Evolutionary conservation across 2,329 filamentous ascomycete genomes (phyloP), one percentile per base, ranked within the genome.

Genomic region (Aspergillus arachidicola): DNA sequence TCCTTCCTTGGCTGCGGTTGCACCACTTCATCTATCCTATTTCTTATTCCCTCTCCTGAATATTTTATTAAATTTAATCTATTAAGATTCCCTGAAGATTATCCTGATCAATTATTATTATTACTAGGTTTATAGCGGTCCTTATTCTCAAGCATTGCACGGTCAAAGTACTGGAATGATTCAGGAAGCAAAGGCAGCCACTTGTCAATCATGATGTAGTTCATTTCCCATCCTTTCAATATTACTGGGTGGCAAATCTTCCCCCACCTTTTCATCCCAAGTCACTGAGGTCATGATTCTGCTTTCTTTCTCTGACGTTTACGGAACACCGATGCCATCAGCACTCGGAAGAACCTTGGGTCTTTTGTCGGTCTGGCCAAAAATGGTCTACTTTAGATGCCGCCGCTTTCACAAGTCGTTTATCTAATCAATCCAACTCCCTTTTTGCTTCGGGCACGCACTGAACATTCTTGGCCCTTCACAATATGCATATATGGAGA

Each of bases 21-120:
- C 64, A 65, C 66, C 62, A 65, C 66, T 55, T 10, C 23, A 6
- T 53, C 50, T 32, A 19, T 53, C 1, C 19, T 38, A 26, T 14
- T 26, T 38, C 9, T 55, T 41, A 41, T 4, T 4, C 19, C 19
- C 14, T 53, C 30, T 28, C 23, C 26, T 32, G 19, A 6, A 32
- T n/a, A 34, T 21, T n/a, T 53, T 14, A 30, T 32, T 21, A 26
- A n/a, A 21, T 19, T 41, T 10, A 41, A 41, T 41, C 10, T 41
- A 9, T 19, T 41, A 14, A 7, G 19, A 41, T 41, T 14, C 7
- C 19, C 38, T n/a, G 38, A 41, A n/a, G 38, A 41, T 10, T 10
- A 14, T n/a, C 7, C 19, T n/a, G 38, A n/a, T 41, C 16, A 28
- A 28, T 28, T 28, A 28, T 28, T 28, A 14, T 41, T 19, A 19